These are phyloP conservation scores for Pseudocercospora eumusae DNA, from an alignment of 2,329 filamentous ascomycete species.

Conservation along the genomic window DNA sequence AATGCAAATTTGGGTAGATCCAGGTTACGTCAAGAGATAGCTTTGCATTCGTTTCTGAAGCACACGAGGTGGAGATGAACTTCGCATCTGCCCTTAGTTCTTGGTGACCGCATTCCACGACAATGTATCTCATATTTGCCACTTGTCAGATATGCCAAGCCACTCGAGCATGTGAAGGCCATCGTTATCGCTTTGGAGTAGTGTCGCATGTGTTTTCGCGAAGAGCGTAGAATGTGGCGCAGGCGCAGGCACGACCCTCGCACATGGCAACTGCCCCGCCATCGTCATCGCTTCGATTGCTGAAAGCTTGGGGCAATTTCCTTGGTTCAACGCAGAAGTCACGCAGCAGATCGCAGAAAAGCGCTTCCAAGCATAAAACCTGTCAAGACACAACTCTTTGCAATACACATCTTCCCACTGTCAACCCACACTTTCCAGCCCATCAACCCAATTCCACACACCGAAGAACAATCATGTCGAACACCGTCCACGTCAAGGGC, in stretches of 20 bases:
- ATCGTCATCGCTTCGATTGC: neutral
- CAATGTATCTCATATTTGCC: neutral
- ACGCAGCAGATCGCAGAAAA: neutral
- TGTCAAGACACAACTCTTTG: neutral
- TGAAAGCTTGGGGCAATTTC: neutral
- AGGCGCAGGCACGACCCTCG: neutral
- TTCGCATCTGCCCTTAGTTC: neutral
- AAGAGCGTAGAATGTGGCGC: neutral
- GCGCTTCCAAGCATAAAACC: neutral
- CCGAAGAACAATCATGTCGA: constrained; percentile 46
- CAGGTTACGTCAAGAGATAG: neutral
- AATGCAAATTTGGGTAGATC: neutral
- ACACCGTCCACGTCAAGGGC: constrained; percentile 84
- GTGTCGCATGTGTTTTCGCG: neutral
- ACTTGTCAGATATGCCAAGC: neutral
- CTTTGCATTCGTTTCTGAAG: no score
- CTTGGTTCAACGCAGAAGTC: neutral
- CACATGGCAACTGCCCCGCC: neutral
- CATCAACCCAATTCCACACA: neutral
- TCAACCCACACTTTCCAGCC: no score
- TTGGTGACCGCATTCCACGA: neutral
- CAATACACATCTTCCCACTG: no score
- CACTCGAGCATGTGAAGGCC: neutral
- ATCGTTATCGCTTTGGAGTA: neutral
- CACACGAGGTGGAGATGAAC: no score